phyloP scores from a whole-genome alignment of 352 stramenopile species.

The Globisporangium sylvaticum region DNA sequence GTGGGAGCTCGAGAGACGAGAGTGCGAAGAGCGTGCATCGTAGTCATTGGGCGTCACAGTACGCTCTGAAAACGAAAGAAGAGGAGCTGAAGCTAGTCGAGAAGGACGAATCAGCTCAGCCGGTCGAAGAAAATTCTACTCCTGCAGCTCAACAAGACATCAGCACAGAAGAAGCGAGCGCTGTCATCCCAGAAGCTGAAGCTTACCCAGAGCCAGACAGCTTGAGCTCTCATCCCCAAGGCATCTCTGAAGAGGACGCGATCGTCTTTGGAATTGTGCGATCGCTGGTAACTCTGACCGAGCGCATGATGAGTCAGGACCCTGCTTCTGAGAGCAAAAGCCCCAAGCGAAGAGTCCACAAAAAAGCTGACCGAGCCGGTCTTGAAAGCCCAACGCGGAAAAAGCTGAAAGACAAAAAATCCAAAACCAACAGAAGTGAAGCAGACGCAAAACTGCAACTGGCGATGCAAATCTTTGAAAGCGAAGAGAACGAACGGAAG shows the following conservation, averaged over 20 bases:
- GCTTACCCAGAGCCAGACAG: neutral
- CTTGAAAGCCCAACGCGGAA: neutral
- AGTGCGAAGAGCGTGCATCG: conserved; percentile 44
- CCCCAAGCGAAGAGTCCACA: conserved; percentile 2
- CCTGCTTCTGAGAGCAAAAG: neutral
- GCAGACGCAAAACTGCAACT: conserved; percentile 12
- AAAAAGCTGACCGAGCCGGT: neutral
- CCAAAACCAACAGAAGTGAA: neutral
- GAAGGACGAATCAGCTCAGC: conserved; percentile 3
- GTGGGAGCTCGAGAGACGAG: conserved; percentile 47
- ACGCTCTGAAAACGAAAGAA: conserved; percentile 35
- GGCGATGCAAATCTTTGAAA: conserved; percentile 37
- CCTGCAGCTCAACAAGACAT: neutral
- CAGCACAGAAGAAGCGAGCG: no score
- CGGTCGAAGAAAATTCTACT: neutral
- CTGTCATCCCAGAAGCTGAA: neutral
- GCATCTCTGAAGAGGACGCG: conserved; percentile 5
- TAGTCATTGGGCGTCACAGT: conserved; percentile 28
- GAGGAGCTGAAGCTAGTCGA: conserved; percentile 36
- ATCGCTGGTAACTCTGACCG: conserved; percentile 14
- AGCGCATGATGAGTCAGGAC: conserved; percentile 11
- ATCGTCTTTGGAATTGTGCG: conserved; percentile 17
- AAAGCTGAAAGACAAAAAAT: conserved; percentile 11
- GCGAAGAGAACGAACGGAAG: conserved; percentile 41
- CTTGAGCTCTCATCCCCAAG: neutral